Evolutionary conservation across 2,329 filamentous ascomycete genomes (phyloP), one percentile per base, ranked within the genome.

Genomic region (Pseudocercospora pini-densiflorae): DNA sequence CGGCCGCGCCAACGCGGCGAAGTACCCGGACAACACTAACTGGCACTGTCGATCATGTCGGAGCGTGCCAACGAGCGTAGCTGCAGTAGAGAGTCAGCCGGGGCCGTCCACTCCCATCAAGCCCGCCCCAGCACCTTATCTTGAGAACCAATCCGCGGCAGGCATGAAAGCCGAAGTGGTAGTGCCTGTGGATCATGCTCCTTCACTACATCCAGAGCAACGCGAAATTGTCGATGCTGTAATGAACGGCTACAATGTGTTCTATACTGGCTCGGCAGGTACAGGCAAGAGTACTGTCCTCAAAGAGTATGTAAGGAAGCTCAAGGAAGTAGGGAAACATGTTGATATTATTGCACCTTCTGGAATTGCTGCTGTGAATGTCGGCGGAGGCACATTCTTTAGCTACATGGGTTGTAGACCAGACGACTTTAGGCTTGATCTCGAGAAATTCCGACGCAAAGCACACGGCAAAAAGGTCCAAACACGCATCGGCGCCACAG

Each of bases 251-350:
- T 21, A 57, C 21, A 89, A 90, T 63, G 85, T 90, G 9, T 90
- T 90, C 72, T 90, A 86, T 71, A 90, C 87, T 0, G 88, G 88
- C 3, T 87, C 86, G 0, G 88, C 87, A 14, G 88, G 88, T 0
- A 85, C 82, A 47, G 87, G 87, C 2, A 88, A 89, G 72, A 86
- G 84, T 0, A 85, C 85, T 0, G 82, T 87, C 1, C 76, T 88
- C 0, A 82, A 82, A 62, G 80, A 80, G 9, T 82, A 87, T 49
- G 81, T 81, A 2, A 76, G 72, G 9, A 73, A 76, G 2, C 76
- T 87, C 1, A 62, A 67, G 9, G 68, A 63, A 0, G 70, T 66
- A 65, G 78, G 78, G 0, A 78, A 75, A 40, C 70, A 27, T 0
- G 86, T 89, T 3, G 71, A 81, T 3, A 82, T 89, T 23, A 69